Evolutionary conservation across 2,329 filamentous ascomycete species (phyloP).

Genomic region (Exophiala phaeomuriformis): DNA sequence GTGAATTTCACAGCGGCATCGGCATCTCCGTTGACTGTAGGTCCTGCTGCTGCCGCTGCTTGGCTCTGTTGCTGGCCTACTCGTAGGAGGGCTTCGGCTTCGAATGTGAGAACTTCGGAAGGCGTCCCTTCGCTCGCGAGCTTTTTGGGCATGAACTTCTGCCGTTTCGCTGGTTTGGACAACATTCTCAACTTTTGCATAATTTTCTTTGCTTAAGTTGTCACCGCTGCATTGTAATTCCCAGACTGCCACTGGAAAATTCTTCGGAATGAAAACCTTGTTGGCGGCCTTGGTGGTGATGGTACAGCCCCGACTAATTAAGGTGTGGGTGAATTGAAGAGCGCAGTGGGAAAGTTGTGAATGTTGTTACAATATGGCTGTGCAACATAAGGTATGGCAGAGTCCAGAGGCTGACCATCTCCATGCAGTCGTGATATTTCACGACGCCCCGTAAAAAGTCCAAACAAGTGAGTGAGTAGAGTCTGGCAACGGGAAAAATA

Average conservation of each 20-base stretch:
- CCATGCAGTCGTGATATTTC: background rate
- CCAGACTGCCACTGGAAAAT: background rate
- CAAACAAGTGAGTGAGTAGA: background rate
- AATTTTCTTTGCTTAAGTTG: conserved; percentile 2
- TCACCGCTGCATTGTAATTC: conserved; percentile 13
- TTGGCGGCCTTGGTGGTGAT: background rate
- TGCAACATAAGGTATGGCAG: conserved; percentile 1
- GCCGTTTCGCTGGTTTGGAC: background rate
- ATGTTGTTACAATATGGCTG: background rate
- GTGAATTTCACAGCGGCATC: background rate
- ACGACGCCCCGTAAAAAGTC: background rate
- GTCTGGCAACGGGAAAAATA: background rate
- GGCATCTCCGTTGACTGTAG: background rate
- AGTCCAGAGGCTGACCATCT: background rate
- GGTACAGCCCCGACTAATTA: background rate
- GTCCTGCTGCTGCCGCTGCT: background rate
- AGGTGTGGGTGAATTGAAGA: too few species aligned
- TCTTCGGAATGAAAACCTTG: background rate
- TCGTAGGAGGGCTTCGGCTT: conserved; percentile 11
- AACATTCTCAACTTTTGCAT: conserved; percentile 5
- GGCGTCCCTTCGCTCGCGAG: conserved; percentile 10
- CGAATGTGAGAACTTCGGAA: conserved; percentile 15
- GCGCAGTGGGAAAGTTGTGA: background rate
- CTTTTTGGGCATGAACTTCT: background rate
- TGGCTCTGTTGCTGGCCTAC: background rate